These are phyloP conservation scores for Aureobasidium sp. DNA, from an alignment of 2,329 filamentous ascomycete species.

Conservation along the genomic window DNA sequence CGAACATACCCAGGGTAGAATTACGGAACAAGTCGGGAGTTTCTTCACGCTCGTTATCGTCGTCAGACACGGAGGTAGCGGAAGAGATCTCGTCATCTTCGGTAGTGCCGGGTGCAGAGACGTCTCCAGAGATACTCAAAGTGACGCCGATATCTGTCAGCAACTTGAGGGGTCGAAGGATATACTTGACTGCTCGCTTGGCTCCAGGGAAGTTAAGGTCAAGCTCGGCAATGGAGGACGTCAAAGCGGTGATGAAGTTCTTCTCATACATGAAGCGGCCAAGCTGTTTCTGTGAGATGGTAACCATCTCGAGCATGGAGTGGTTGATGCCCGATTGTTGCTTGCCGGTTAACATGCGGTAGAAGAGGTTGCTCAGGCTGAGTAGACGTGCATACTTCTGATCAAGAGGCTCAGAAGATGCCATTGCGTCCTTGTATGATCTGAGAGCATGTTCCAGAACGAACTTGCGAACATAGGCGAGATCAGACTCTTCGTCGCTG, in stretches of 20 bases:
- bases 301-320: constrained; percentile 13
- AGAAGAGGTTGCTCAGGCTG: constrained; percentile 82
- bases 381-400: constrained; percentile 81
- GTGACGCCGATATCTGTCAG: constrained; percentile 81
- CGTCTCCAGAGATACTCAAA: constrained; percentile 72
- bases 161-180: constrained; percentile 78
- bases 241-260: constrained; percentile 82
- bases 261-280: constrained; percentile 98
- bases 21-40: constrained; percentile 96
- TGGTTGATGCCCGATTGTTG: constrained; percentile 47
- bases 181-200: constrained; percentile 92
- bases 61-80: constrained; percentile 79
- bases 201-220: constrained; percentile 91
- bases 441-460: constrained; percentile 89
- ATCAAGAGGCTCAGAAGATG: constrained; percentile 72
- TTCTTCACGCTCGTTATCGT: constrained; percentile 61
- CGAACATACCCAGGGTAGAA: constrained; percentile 89
- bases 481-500: constrained; percentile 66
- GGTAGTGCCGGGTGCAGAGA: constrained; percentile 54
- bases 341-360: constrained; percentile 78
- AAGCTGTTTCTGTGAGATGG: constrained; percentile 66
- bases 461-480: constrained; percentile 89
- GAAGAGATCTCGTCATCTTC: constrained; percentile 85
- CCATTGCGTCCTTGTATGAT: constrained; percentile 80
- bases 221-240: constrained; percentile 86